Conservation (phyloP, 176 grass and related monocot species). For the Aechmea fasciata region DNA sequence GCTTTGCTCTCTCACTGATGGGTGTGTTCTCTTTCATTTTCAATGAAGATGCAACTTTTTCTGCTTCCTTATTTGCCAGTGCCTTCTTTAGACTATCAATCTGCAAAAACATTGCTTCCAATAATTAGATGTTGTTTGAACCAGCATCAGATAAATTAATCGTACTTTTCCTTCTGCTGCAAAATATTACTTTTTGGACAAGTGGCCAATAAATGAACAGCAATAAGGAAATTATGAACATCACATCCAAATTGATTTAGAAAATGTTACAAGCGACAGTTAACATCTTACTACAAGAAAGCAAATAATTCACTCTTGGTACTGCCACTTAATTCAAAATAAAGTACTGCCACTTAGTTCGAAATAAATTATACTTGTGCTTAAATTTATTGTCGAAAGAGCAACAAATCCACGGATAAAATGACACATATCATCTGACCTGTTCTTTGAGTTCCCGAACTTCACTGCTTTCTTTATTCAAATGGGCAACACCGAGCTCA, state of each 20-base stretch:
- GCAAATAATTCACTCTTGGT: no score
- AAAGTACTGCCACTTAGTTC: not conserved
- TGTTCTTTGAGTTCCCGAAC: constrained; percentile 82
- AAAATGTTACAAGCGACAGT: no score
- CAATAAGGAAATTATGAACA: not conserved
- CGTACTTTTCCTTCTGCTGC: no score
- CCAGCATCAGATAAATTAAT: not conserved
- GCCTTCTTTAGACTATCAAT: constrained; percentile 69
- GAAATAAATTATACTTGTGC: not conserved
- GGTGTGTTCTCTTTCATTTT: constrained; percentile 53
- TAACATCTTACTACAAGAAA: no score
- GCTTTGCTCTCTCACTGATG: constrained; percentile 32
- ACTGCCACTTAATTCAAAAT: no score
- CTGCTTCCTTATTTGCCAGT: constrained; percentile 47
- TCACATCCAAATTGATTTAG: not conserved
- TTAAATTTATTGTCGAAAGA: not conserved
- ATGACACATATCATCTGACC: constrained; percentile 21
- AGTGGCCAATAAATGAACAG: no score
- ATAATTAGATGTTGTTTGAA: constrained; percentile 2
- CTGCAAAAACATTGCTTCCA: constrained; percentile 29
- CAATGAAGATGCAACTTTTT: constrained; percentile 28
- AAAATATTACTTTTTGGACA: no score
- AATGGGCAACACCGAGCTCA: constrained; percentile 63
- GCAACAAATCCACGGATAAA: not conserved
- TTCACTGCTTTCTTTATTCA: constrained; percentile 81